These are phyloP conservation scores for Pelagophyceae sp. DNA, from an alignment of 352 stramenopile species.

Conservation along the genomic window DNA sequence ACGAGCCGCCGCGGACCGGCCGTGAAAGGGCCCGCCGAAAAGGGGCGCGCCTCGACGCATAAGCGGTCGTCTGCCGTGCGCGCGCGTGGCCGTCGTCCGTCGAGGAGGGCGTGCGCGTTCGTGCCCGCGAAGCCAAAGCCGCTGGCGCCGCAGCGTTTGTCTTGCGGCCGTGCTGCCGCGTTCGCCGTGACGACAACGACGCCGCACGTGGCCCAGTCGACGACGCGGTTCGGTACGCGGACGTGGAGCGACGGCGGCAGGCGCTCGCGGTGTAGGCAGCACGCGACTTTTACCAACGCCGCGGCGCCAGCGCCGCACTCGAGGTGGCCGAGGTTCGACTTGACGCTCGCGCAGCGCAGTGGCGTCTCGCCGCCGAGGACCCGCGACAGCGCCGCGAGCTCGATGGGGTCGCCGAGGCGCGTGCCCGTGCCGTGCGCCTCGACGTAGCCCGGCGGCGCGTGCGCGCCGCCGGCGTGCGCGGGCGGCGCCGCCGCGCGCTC, in stretches of 20 bases:
- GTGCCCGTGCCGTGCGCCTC: constrained; percentile 7
- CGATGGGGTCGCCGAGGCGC: constrained; percentile 3
- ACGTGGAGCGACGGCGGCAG: constrained; percentile 16
- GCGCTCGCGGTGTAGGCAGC: background rate
- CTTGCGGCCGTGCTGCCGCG: background rate
- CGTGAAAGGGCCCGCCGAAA: too few relatives aligned
- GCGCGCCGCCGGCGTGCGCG: background rate
- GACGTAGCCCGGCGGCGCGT: background rate
- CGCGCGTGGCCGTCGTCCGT: background rate
- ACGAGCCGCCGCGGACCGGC: background rate
- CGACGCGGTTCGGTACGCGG: background rate
- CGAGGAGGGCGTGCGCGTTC: constrained; percentile 25
- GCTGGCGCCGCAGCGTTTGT: background rate
- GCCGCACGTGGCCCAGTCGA: constrained; percentile 6
- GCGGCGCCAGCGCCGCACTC: background rate
- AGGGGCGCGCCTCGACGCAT: too few relatives aligned
- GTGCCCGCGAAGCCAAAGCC: constrained; percentile 28
- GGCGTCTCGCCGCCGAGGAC: background rate
- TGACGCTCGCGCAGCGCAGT: background rate
- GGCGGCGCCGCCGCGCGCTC: background rate
- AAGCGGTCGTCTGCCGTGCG: too few relatives aligned
- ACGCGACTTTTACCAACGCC: background rate
- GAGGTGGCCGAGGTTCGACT: constrained; percentile 9
- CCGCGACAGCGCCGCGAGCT: background rate
- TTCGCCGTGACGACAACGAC: background rate